A percentile compares a stretch with the other conserved stretches of the same genome.
These are phyloP conservation scores for Ceratobasidium sp. DNA, from an alignment of 1,284 basidiomycete genomes.

Conservation along the genomic window DNA sequence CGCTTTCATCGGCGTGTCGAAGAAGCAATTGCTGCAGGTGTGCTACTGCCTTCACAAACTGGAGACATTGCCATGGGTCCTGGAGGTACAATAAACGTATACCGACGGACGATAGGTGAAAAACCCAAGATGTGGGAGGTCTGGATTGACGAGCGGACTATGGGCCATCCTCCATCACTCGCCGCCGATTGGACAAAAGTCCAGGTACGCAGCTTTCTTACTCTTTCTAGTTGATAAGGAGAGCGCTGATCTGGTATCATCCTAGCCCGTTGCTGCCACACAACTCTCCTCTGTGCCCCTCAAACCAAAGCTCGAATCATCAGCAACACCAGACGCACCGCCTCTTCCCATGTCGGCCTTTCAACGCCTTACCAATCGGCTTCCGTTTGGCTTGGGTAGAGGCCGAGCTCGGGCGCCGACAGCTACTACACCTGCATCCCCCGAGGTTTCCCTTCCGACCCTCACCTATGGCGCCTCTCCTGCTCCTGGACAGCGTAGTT, in stretches of 20 bases:
- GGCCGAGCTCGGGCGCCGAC: neutral
- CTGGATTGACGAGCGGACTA: conserved; percentile 40
- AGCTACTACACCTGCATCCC: conserved; percentile 23
- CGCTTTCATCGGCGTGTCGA: conserved; percentile 54
- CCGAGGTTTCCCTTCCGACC: conserved; percentile 24
- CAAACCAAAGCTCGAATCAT: conserved; percentile 12
- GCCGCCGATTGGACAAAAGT: conserved; percentile 28
- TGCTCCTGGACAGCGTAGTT: neutral
- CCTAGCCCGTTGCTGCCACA: conserved; percentile 32
- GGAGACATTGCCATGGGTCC: conserved; percentile 17
- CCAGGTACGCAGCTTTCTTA: conserved; percentile 8
- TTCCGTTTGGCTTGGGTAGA: conserved; percentile 17
- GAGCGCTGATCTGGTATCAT: conserved; percentile 1
- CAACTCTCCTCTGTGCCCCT: conserved; percentile 1
- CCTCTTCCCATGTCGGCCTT: conserved; percentile 12
- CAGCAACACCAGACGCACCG: conserved; percentile 3
- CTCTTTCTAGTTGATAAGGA: neutral
- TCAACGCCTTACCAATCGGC: conserved; percentile 12
- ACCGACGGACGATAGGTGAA: conserved; percentile 52
- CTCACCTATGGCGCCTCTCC: conserved; percentile 25
- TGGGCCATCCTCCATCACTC: neutral
- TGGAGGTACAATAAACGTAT: conserved; percentile 49
- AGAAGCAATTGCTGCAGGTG: conserved; percentile 55
- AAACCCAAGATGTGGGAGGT: conserved; percentile 56
- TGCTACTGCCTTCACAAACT: conserved; percentile 52